Base-by-base conservation (phyloP, 495 filamentous ascomycete species). In the Patellaria atrata region DNA sequence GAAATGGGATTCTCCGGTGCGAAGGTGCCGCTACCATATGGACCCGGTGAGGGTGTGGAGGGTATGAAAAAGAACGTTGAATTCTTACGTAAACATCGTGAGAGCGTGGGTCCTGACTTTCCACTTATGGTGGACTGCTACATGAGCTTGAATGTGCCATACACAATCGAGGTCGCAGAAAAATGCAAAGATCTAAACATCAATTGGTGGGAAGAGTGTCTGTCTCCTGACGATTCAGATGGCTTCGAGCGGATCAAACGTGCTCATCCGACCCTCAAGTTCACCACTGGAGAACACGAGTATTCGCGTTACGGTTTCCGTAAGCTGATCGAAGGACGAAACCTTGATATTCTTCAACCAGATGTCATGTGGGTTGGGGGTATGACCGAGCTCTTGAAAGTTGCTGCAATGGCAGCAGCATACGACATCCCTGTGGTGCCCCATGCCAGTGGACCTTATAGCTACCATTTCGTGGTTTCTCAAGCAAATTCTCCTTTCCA, bases 281-380 rank as follows among this genome's bases (percentile, higher is more conserved):
- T 93, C 62, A 93, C 85, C 20, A 92, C 85, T 17, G 85, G 85
- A 33, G 85, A 94, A 61, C 85, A 94, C 62, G 85, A 93, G 51
- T 92, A 83, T 58, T 86, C 82, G 12, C 66, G 81, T 47, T 94
- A 80, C 53, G 85, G 85, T 7, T 93, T 94, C 75, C 80, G 85
- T 34, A 89, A 91, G 64, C 67, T 93, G 13, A 79, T 94, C 40
- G 82, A 92, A 55, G 80, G 80, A 30, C 81, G 85, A 38, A 87
- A 91, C 53, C 58, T 94, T 35, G 83, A 93, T 51, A 92, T 94
- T 54, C 70, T 94, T 49, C 85, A 92, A 54, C 85, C 85, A 5
- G 85, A 94, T 50, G 82, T 94, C 28, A 94, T 92, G 85, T 94
- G 85, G 85, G 69, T 92, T 8, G 85, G 85, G 32, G 85, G 85